These are phyloP conservation scores for Paramecium sonneborni DNA, from an alignment of 73 alveolate species.

Conservation along the genomic window DNA sequence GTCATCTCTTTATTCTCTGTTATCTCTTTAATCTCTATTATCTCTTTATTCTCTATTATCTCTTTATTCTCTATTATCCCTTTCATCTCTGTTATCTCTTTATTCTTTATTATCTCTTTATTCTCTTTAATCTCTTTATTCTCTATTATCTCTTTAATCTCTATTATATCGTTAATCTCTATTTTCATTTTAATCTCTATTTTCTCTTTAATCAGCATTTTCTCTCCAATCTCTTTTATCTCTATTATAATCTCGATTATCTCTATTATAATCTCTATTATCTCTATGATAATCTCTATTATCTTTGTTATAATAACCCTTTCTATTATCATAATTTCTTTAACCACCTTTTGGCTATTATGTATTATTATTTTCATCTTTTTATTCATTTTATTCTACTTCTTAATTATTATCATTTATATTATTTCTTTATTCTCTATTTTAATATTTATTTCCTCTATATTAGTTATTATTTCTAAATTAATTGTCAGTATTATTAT, in stretches of 20 bases:
- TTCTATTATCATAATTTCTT: not conserved
- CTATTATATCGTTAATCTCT: not conserved
- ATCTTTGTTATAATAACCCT: not conserved
- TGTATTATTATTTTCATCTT: not conserved
- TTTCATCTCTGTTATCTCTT: not conserved
- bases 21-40: not conserved
- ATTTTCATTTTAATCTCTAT: not conserved
- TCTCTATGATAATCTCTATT: not conserved
- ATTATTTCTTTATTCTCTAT: not conserved
- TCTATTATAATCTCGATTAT: not conserved
- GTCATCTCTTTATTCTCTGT: not conserved
- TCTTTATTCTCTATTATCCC: not conserved
- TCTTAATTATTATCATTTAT: not conserved
- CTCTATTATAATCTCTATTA: not conserved
- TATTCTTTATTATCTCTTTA: not conserved
- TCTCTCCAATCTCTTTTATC: not conserved
- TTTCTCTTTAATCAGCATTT: not conserved
- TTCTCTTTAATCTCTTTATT: not conserved
- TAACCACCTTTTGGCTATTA: not conserved
- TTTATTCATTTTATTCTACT: not conserved
- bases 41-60: not conserved
- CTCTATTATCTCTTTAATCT: not conserved
- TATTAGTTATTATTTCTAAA: not conserved
- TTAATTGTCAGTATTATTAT: not conserved
- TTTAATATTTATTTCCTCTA: conserved; percentile 8